Evolutionary conservation across 129 eudicot species (phyloP).

Genomic region (Oenanthe sinensis): DNA sequence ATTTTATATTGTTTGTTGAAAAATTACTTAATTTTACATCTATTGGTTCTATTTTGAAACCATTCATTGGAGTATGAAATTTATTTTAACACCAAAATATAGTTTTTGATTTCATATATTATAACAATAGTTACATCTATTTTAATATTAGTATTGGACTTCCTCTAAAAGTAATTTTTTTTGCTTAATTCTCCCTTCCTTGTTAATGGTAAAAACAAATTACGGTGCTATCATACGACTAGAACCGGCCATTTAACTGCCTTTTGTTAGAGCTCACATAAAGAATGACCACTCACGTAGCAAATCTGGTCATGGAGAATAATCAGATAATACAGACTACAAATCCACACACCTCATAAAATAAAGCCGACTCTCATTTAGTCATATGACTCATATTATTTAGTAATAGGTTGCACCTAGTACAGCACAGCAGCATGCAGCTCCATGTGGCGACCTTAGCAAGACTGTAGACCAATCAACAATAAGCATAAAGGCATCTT

Average conservation of each 20-base stretch:
- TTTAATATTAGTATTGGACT: too few species aligned
- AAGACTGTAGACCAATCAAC: constrained; percentile 1
- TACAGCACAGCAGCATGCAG: constrained; percentile 5
- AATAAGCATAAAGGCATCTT: constrained; percentile 1
- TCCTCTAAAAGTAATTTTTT: too few species aligned
- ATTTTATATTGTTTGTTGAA: too few species aligned
- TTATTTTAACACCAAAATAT: too few species aligned
- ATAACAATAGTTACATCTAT: too few species aligned
- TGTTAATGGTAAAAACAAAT: background rate
- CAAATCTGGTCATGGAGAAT: background rate
- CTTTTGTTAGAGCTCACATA: background rate
- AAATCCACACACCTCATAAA: background rate
- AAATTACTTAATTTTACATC: too few species aligned
- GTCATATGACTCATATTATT: background rate
- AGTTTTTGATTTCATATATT: too few species aligned
- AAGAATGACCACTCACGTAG: background rate
- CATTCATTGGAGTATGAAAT: too few species aligned
- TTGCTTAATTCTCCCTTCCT: too few species aligned
- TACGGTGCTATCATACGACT: background rate
- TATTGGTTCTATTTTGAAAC: too few species aligned
- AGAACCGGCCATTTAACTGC: background rate
- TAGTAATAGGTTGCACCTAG: background rate
- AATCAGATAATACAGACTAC: background rate
- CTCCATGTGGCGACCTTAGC: constrained; percentile 24
- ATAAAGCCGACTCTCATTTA: background rate